Percentiles rank a stretch among this genome's conserved stretches.
phyloP scores from a whole-genome alignment of 192 early-diverging fungal genomes.

The Umbelopsis sp. region DNA sequence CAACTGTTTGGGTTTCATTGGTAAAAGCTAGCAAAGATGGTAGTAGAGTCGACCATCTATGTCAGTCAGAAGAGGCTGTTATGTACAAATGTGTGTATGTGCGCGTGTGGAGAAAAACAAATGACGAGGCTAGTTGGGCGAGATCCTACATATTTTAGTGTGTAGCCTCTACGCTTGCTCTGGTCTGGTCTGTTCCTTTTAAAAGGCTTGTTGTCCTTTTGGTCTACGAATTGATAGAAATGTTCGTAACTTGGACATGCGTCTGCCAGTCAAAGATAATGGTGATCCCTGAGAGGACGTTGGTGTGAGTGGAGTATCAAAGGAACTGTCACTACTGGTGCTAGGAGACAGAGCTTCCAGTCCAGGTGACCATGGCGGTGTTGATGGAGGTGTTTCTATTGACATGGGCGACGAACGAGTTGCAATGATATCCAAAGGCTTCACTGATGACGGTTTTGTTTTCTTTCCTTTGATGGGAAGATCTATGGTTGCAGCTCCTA shows the following conservation, averaged over 20 bases:
- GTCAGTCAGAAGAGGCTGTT: too few species aligned
- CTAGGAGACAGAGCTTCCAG: neutral
- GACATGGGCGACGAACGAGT: neutral
- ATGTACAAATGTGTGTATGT: too few species aligned
- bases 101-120: too few species aligned
- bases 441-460: neutral
- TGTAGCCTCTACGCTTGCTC: neutral
- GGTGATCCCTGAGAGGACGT: neutral
- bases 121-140: neutral
- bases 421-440: neutral
- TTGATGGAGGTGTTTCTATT: neutral
- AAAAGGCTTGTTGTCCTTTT: constrained; percentile 3
- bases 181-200: neutral
- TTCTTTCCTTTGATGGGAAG: neutral
- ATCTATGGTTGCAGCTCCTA: neutral
- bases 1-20: neutral
- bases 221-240: neutral
- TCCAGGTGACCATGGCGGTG: neutral
- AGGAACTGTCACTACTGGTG: neutral
- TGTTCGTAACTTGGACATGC: neutral
- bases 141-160: neutral
- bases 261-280: neutral
- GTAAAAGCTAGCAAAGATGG: neutral
- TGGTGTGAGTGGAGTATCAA: neutral
- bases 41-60: too few species aligned